Percentiles rank a stretch among this genome's conserved stretches.
These are phyloP conservation scores for Penicillium sp. DNA, from an alignment of 2,329 filamentous ascomycete genomes.

Conservation along the genomic window DNA sequence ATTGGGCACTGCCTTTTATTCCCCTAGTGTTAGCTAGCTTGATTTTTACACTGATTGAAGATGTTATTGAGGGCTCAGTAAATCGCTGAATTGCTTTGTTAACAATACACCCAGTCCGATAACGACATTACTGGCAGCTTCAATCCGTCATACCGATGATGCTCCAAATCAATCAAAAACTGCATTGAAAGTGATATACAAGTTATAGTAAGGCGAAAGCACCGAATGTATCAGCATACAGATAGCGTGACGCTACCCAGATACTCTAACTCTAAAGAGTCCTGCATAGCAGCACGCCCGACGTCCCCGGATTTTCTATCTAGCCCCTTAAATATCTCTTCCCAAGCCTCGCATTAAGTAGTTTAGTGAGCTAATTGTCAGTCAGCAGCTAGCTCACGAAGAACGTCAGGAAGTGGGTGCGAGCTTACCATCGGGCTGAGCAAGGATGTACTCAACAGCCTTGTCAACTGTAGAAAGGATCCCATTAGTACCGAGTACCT, in stretches of 20 bases:
- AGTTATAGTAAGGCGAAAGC: slow-evolving; percentile 43
- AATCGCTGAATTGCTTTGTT: background rate
- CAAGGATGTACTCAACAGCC: slow-evolving; percentile 91
- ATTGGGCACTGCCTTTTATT: background rate
- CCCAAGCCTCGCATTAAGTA: slow-evolving; percentile 34
- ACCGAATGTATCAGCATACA: slow-evolving; percentile 46
- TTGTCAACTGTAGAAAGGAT: slow-evolving; percentile 72
- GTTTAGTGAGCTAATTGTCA: slow-evolving; percentile 42
- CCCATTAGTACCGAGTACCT: slow-evolving; percentile 23
- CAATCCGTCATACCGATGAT: background rate
- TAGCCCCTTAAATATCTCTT: slow-evolving; percentile 32
- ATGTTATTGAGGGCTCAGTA: too few species aligned
- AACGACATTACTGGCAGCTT: background rate
- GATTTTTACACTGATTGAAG: too few species aligned
- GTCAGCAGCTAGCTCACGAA: slow-evolving; percentile 24
- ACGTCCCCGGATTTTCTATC: slow-evolving; percentile 43
- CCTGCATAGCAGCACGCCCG: slow-evolving; percentile 33
- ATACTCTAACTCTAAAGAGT: slow-evolving; percentile 36
- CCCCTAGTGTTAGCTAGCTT: background rate
- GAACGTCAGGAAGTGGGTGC: background rate
- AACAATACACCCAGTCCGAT: background rate
- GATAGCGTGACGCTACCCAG: slow-evolving; percentile 32
- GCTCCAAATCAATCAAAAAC: slow-evolving; percentile 32
- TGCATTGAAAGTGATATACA: slow-evolving; percentile 51
- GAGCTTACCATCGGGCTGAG: slow-evolving; percentile 85